Base-by-base conservation (phyloP, 768 basidiomycete genomes). In the Trametes cingulata region DNA sequence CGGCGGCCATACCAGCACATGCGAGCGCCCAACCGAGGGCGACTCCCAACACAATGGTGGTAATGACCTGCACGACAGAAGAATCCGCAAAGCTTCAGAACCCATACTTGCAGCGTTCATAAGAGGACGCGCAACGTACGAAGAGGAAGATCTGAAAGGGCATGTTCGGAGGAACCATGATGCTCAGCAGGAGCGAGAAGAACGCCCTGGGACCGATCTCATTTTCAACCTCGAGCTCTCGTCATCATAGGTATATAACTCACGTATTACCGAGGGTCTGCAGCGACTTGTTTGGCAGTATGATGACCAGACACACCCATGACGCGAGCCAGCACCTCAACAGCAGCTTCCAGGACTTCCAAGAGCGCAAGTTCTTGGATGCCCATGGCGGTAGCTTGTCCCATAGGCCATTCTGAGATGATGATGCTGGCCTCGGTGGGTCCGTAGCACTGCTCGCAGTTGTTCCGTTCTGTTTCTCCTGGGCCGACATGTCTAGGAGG, bases 21-120 rank as follows among this genome's bases (percentile, higher is more conserved):
- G 83, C 82, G 62, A 82, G 74, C 0, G 78, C 84, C 84, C 85
- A 86, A 13, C 83, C 83, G 1, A 82, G 41, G 2, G 75, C 71
- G 45, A 80, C 64, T 0, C 84, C 84, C 7, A 84, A 15, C 24
- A 81, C 61, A 39, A 85, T 62, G 0, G 78, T 83, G n/a, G 76
- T 67, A 1, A 79, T 65, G 6, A 70, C 66, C 78, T 80, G 27
- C 27, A 13, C 39, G 7, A 35, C 13, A 37, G 6, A 35, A 4
- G 8, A 1, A 33, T 2, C 20, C 42, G 15, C 40, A 19, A 17
- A 22, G 13, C 20, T 47, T 42, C 39, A 29, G n/a, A n/a, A n/a
- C n/a, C n/a, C n/a, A 14, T 40, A 56, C 15, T 14, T 9, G 27
- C 19, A 3, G 17, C 17, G 20, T 13, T 48, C 20, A 14, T 29